A percentile compares a stretch with the other conserved stretches of the same genome.
Evolutionary conservation across 495 filamentous ascomycete species (phyloP).

Genomic region (Penicillium ochrochloron): DNA sequence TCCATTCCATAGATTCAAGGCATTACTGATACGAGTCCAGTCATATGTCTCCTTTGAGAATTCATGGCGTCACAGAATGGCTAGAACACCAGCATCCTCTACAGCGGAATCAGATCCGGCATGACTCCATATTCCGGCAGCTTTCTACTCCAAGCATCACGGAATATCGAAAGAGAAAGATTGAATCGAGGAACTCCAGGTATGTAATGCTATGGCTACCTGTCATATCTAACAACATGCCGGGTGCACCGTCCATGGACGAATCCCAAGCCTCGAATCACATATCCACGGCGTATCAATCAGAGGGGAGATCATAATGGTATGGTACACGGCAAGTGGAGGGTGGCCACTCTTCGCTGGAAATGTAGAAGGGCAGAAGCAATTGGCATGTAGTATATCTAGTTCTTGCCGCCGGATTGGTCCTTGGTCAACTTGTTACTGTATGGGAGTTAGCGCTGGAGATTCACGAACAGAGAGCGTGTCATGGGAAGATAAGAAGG

Average conservation of each 20-base stretch:
- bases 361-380: neutral
- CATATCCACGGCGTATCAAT: neutral
- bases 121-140: neutral
- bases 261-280: slow-evolving; percentile 6
- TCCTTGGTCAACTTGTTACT: slow-evolving; percentile 32
- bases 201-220: slow-evolving; percentile 20
- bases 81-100: neutral
- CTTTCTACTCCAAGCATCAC: neutral
- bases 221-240: slow-evolving; percentile 17
- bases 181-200: slow-evolving; percentile 17
- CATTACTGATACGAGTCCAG: neutral
- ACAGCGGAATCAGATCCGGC: neutral
- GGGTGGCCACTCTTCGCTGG: neutral
- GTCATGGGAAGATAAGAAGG: neutral
- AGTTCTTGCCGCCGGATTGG: slow-evolving; percentile 17
- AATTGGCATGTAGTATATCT: slow-evolving; percentile 6
- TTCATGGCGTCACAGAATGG: too few species aligned
- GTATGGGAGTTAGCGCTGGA: slow-evolving; percentile 12
- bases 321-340: slow-evolving; percentile 7
- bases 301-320: slow-evolving; percentile 13
- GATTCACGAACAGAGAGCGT: neutral
- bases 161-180: neutral
- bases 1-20: neutral
- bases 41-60: too few species aligned
- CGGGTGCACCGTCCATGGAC: slow-evolving; percentile 5